A percentile compares a stretch with the other conserved stretches of the same genome.
Conservation (phyloP, 116 monocot species). For the Posidonia oceanica region DNA sequence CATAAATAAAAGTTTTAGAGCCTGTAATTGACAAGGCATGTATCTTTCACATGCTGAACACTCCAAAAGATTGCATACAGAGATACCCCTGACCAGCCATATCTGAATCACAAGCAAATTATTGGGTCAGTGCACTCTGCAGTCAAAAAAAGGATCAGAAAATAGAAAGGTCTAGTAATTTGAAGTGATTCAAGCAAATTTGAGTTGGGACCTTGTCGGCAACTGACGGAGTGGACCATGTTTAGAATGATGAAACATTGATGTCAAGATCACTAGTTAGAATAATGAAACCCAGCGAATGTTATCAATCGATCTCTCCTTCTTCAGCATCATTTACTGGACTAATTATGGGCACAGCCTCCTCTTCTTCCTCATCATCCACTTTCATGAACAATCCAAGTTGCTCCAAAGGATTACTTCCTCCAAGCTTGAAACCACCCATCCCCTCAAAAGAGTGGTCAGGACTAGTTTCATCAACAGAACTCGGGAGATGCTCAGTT, state of each 20-base stretch:
- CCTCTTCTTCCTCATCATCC: slow-evolving; percentile 80
- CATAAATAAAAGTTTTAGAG: too few relatives aligned
- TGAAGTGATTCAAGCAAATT: too few relatives aligned
- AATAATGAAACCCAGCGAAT: background rate
- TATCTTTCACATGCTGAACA: background rate
- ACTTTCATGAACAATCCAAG: slow-evolving; percentile 80
- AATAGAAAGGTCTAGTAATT: too few relatives aligned
- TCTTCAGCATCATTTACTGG: slow-evolving; percentile 28
- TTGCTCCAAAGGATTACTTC: slow-evolving; percentile 70
- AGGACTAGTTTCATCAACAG: slow-evolving; percentile 48
- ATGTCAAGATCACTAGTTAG: background rate
- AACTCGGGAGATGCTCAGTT: slow-evolving; percentile 31
- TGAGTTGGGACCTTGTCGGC: too few relatives aligned
- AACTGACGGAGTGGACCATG: background rate
- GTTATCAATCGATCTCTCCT: slow-evolving; percentile 61
- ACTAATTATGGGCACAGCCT: slow-evolving; percentile 22
- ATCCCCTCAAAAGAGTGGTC: slow-evolving; percentile 46
- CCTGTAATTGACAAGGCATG: too few relatives aligned
- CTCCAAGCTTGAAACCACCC: slow-evolving; percentile 41
- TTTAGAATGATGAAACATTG: background rate
- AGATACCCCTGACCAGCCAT: background rate
- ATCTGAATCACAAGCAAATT: background rate
- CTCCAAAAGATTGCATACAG: background rate
- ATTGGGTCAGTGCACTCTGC: too few relatives aligned
- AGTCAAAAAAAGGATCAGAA: too few relatives aligned